Evolutionary conservation across 345 rosid species (phyloP).

Genomic region (Clarkia xantiana): DNA sequence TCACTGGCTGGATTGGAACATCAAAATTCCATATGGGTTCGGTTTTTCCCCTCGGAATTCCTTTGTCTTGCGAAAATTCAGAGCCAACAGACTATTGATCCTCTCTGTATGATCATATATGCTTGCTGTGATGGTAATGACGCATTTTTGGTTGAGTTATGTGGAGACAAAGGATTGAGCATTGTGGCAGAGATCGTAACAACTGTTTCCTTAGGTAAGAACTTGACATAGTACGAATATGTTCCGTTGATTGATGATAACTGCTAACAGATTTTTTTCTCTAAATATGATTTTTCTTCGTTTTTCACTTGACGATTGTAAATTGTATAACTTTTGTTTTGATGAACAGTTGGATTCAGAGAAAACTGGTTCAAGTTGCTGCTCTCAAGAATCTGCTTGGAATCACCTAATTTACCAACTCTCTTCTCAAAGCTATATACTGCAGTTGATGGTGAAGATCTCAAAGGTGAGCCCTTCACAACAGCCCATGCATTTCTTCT

Average conservation of each 20-base stretch:
- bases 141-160: slow-evolving; percentile 24
- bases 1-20: slow-evolving; percentile 45
- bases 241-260: too few relatives aligned
- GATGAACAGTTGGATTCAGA: slow-evolving; percentile 41
- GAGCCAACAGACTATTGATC: slow-evolving; percentile 46
- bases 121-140: slow-evolving; percentile 45
- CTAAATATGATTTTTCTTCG: too few relatives aligned
- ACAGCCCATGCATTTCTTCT: slow-evolving; percentile 51
- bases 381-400: slow-evolving; percentile 52
- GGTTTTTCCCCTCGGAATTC: slow-evolving; percentile 39
- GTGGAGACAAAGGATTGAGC: slow-evolving; percentile 29
- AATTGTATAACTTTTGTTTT: not conserved
- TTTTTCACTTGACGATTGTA: not conserved
- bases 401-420: slow-evolving; percentile 28
- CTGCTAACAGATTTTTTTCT: too few relatives aligned
- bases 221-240: too few relatives aligned
- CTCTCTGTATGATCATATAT: slow-evolving; percentile 57
- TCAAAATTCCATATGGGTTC: slow-evolving; percentile 43
- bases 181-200: slow-evolving; percentile 30
- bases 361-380: slow-evolving; percentile 73
- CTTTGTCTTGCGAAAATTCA: slow-evolving; percentile 23
- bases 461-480: slow-evolving; percentile 18
- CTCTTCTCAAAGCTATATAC: slow-evolving; percentile 26
- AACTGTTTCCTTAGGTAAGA: slow-evolving; percentile 40
- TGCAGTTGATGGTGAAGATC: slow-evolving; percentile 8